Percentiles rank a stretch among this genome's conserved stretches.
phyloP scores from a whole-genome alignment of 768 basidiomycete species.

The Lentinula guzmanii region DNA sequence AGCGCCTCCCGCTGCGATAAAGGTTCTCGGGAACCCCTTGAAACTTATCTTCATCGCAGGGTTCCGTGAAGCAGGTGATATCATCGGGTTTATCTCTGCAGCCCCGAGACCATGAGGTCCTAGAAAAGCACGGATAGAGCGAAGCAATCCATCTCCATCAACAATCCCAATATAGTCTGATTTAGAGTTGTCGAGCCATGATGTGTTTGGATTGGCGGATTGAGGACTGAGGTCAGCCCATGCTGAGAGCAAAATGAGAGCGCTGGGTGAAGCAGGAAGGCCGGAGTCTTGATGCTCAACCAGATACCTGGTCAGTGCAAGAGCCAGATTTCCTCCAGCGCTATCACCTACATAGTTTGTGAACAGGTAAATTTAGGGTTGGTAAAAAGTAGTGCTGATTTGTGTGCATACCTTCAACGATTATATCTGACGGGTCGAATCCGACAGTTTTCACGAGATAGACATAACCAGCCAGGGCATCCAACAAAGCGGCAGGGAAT shows the following conservation, averaged over 20 bases:
- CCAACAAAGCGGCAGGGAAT: conserved; percentile 73
- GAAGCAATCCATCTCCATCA: conserved; percentile 10
- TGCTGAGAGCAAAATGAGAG: conserved; percentile 49
- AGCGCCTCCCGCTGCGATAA: conserved; percentile 51
- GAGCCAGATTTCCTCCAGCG: conserved; percentile 69
- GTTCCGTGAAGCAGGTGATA: conserved; percentile 51
- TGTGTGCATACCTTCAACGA: conserved; percentile 35
- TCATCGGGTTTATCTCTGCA: conserved; percentile 43
- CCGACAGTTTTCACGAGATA: conserved; percentile 58
- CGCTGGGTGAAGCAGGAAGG: conserved; percentile 40
- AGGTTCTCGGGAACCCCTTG: conserved; percentile 53
- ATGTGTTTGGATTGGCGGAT: conserved; percentile 31
- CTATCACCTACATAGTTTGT: conserved; percentile 43
- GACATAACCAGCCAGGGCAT: conserved; percentile 67
- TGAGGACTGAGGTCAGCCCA: conserved; percentile 46
- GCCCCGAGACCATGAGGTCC: conserved; percentile 42
- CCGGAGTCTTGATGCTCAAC: conserved; percentile 35
- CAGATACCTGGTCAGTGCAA: conserved; percentile 58
- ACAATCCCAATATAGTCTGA: conserved; percentile 33
- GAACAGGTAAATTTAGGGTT: background rate
- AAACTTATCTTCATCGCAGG: conserved; percentile 34
- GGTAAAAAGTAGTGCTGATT: too few species aligned
- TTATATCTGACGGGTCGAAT: conserved; percentile 54
- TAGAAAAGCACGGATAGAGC: conserved; percentile 29
- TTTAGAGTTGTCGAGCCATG: conserved; percentile 22